Evolutionary conservation across 768 basidiomycete species (phyloP).

Genomic region (Chalciporus pseudorubinellus): DNA sequence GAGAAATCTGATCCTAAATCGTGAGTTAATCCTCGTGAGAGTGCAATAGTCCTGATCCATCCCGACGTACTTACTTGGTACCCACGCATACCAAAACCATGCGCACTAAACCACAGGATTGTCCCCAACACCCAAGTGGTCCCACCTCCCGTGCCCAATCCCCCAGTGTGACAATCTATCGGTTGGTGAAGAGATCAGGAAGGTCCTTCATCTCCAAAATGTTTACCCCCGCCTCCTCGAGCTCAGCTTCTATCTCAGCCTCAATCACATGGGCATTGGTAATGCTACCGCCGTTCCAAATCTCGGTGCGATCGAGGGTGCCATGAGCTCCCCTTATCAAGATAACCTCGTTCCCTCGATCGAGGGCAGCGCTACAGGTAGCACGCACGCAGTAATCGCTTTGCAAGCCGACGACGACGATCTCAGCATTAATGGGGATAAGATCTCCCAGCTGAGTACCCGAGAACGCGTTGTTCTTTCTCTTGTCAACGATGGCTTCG

Average conservation of each 20-base stretch:
- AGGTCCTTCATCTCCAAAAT: constrained; percentile 68
- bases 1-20: not conserved
- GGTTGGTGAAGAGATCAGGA: constrained; percentile 54
- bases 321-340: constrained; percentile 64
- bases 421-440: constrained; percentile 53
- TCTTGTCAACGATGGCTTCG: constrained; percentile 63
- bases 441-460: constrained; percentile 53
- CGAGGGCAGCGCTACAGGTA: constrained; percentile 61
- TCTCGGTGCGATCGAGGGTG: constrained; percentile 65
- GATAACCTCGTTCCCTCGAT: constrained; percentile 63
- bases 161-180: constrained; percentile 32
- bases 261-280: constrained; percentile 53
- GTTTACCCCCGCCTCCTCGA: constrained; percentile 67
- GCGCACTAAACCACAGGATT: not conserved
- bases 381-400: constrained; percentile 59
- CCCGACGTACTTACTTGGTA: constrained; percentile 10
- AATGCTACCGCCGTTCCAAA: constrained; percentile 53
- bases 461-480: constrained; percentile 68
- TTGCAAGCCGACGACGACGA: constrained; percentile 65
- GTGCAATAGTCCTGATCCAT: not conserved
- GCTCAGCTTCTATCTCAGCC: constrained; percentile 59
- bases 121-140: not conserved
- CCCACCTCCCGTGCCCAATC: too few species aligned
- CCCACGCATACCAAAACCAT: not conserved
- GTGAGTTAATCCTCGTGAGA: not conserved